phyloP scores from a whole-genome alignment of 116 monocot genomes.

The Posidonia oceanica region DNA sequence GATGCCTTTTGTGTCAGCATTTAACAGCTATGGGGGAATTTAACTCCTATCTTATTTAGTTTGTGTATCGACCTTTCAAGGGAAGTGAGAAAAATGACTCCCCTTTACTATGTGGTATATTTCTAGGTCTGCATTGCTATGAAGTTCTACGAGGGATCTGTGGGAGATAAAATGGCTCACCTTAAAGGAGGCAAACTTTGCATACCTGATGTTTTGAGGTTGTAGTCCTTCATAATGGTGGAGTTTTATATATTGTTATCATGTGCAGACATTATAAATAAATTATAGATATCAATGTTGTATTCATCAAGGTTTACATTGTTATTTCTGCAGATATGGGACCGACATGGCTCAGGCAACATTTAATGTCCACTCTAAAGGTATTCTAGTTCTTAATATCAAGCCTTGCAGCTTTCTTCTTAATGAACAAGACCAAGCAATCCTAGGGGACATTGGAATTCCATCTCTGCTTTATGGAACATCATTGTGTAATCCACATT shows the following conservation, averaged over 20 bases:
- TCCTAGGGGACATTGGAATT: conserved; percentile 80
- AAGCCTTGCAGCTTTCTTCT: conserved; percentile 81
- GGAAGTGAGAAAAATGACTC: background rate
- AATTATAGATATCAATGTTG: background rate
- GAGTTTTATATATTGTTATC: background rate
- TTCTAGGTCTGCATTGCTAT: conserved; percentile 65
- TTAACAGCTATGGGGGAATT: background rate
- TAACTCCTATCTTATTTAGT: background rate
- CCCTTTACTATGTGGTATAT: background rate
- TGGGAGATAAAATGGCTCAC: conserved; percentile 83
- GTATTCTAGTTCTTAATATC: conserved; percentile 63
- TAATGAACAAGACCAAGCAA: conserved; percentile 44
- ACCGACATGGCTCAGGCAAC: conserved; percentile 57
- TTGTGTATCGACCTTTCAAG: no score
- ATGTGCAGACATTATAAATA: background rate
- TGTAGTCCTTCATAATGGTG: background rate
- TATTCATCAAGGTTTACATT: background rate
- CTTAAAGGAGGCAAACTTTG: conserved; percentile 62
- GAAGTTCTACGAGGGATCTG: conserved; percentile 88
- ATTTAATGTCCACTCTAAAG: conserved; percentile 54
- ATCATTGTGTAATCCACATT: conserved; percentile 36
- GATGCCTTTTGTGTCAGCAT: background rate
- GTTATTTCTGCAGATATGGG: conserved; percentile 46
- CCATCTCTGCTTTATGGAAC: conserved; percentile 50
- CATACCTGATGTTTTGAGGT: conserved; percentile 67